phyloP scores from a whole-genome alignment of 495 filamentous ascomycete species.

The Penicillium cataractarum region DNA sequence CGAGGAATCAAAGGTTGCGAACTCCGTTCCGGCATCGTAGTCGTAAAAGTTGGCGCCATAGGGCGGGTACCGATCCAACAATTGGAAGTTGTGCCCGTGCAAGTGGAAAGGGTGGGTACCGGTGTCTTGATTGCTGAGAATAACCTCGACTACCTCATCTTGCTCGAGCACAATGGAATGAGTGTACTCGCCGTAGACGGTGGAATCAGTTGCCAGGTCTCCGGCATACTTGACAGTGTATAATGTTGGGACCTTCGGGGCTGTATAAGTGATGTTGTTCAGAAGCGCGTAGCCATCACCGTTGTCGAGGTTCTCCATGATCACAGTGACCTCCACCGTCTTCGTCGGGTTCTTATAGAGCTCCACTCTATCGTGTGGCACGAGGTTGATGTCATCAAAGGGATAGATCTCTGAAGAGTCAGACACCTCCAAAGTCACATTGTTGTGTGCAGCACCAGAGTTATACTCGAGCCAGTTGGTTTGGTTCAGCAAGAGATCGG shows the following conservation, averaged over 20 bases:
- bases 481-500: background rate
- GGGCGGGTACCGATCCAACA: constrained; percentile 38
- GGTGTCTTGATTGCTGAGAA: constrained; percentile 64
- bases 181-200: constrained; percentile 1
- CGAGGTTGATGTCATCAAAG: background rate
- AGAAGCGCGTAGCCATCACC: background rate
- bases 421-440: background rate
- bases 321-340: background rate
- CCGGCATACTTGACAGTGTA: background rate
- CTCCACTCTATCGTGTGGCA: background rate
- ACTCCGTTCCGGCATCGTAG: background rate
- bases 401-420: background rate
- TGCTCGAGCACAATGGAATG: constrained; percentile 48
- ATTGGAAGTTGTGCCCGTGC: constrained; percentile 44
- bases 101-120: constrained; percentile 18
- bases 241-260: background rate
- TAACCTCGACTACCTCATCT: constrained; percentile 58
- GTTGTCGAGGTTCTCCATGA: background rate
- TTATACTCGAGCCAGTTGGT: background rate
- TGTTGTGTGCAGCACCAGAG: background rate
- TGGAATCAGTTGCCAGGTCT: background rate
- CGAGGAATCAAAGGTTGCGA: background rate
- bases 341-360: background rate
- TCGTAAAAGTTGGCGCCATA: constrained; percentile 51
- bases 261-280: background rate